A percentile compares a stretch with the other conserved stretches of the same genome.
Evolutionary conservation across 768 basidiomycete species (phyloP).

Genomic region (Hemileccinum rubropunctum): DNA sequence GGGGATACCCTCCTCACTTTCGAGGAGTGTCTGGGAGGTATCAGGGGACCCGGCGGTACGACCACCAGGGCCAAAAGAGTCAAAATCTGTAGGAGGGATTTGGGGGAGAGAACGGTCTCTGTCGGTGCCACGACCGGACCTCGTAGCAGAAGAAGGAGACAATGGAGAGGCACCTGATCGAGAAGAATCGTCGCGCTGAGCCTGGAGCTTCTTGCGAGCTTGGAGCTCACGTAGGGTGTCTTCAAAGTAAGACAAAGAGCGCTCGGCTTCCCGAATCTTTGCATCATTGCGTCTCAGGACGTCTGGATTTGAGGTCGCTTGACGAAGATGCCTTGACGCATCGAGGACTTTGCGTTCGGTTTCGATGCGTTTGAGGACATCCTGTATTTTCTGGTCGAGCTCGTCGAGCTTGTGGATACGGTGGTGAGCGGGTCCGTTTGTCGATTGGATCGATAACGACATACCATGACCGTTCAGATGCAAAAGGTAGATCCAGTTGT

Average conservation of each 20-base stretch:
- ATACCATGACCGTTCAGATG: slow-evolving; percentile 30
- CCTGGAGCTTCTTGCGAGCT: slow-evolving; percentile 65
- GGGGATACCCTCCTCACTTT: slow-evolving; percentile 39
- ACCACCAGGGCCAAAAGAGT: slow-evolving; percentile 31
- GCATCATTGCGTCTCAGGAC: slow-evolving; percentile 78
- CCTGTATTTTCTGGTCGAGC: slow-evolving; percentile 91
- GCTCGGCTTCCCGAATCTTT: slow-evolving; percentile 84
- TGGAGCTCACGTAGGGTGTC: slow-evolving; percentile 81
- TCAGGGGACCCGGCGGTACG: slow-evolving; percentile 36
- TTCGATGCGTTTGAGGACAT: slow-evolving; percentile 85
- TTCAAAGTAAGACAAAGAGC: slow-evolving; percentile 83
- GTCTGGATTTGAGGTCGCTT: slow-evolving; percentile 84
- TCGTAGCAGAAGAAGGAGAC: slow-evolving; percentile 16
- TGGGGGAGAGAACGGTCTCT: slow-evolving; percentile 37
- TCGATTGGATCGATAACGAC: slow-evolving; percentile 13
- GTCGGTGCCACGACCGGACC: slow-evolving; percentile 19
- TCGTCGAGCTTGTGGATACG: slow-evolving; percentile 39
- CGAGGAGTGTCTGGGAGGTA: slow-evolving; percentile 40
- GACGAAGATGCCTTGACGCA: slow-evolving; percentile 71
- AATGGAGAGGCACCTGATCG: slow-evolving; percentile 47
- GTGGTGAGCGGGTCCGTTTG: slow-evolving; percentile 3
- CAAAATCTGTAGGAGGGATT: slow-evolving; percentile 54
- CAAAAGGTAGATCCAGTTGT: slow-evolving; percentile 13
- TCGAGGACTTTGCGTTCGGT: slow-evolving; percentile 93
- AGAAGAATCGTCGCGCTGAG: slow-evolving; percentile 52